Percentiles rank a stretch among this genome's conserved stretches.
phyloP scores from a whole-genome alignment of 768 basidiomycete species.

The Pleurotus sapidus region DNA sequence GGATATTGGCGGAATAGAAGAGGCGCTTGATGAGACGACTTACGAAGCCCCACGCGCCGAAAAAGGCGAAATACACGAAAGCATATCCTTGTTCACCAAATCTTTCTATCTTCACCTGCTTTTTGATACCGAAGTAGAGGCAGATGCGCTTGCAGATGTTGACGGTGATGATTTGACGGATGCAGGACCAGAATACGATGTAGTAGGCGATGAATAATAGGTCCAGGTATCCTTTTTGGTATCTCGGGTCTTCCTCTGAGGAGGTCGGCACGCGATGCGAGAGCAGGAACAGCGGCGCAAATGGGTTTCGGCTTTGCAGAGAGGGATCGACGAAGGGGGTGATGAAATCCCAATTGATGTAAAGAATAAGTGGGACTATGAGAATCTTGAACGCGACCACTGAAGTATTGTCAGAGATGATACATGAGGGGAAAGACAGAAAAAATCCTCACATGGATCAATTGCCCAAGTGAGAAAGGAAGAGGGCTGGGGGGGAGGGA shows the following conservation, averaged over 20 bases:
- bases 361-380: slow-evolving; percentile 56
- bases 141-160: slow-evolving; percentile 68
- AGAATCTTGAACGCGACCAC: slow-evolving; percentile 69
- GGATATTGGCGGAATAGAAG: slow-evolving; percentile 3
- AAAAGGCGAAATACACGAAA: slow-evolving; percentile 69
- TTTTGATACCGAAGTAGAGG: slow-evolving; percentile 65
- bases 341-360: slow-evolving; percentile 59
- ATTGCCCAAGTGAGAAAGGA: slow-evolving; percentile 70
- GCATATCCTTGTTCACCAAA: slow-evolving; percentile 95
- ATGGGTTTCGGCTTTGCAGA: slow-evolving; percentile 59
- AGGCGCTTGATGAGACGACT: slow-evolving; percentile 26
- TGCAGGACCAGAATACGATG: slow-evolving; percentile 85
- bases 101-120: slow-evolving; percentile 64
- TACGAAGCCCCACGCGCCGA: slow-evolving; percentile 77
- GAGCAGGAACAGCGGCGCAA: slow-evolving; percentile 67
- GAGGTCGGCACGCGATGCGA: slow-evolving; percentile 59
- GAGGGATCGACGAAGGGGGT: slow-evolving; percentile 41
- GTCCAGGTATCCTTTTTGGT: slow-evolving; percentile 74
- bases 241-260: slow-evolving; percentile 52
- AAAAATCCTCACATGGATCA: slow-evolving; percentile 54
- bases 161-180: slow-evolving; percentile 73
- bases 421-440: background rate
- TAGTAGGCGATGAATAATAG: slow-evolving; percentile 78
- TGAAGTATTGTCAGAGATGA: slow-evolving; percentile 19
- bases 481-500: slow-evolving; percentile 18